Conservation (phyloP, 129 eudicot species). For the Ambrosia artemisiifolia region DNA sequence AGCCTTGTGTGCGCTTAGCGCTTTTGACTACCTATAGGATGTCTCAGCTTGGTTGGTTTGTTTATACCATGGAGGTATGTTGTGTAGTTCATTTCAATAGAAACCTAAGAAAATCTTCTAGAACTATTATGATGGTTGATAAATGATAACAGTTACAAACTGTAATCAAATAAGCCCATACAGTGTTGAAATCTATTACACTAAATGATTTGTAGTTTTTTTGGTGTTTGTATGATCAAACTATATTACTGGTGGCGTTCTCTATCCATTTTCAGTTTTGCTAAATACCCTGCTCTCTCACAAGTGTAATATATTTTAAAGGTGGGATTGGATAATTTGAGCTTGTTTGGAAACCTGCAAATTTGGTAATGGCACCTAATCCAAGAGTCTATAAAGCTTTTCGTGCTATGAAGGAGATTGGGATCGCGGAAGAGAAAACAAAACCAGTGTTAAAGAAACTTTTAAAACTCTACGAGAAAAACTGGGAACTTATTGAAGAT, state of each 20-base stretch:
- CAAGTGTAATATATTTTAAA: slow-evolving; percentile 10
- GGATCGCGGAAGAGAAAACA: slow-evolving; percentile 70
- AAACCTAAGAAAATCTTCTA: slow-evolving; percentile 3
- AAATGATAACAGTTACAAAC: not conserved
- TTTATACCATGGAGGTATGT: not conserved
- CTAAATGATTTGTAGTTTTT: not conserved
- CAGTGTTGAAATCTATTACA: not conserved
- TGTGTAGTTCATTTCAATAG: slow-evolving; percentile 6
- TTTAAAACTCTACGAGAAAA: slow-evolving; percentile 67
- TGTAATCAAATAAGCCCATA: not conserved
- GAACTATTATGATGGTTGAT: not conserved
- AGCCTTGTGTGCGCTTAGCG: no score
- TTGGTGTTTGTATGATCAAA: not conserved
- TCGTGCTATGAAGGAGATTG: slow-evolving; percentile 73
- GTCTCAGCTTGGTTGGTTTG: not conserved
- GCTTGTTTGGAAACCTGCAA: slow-evolving; percentile 17
- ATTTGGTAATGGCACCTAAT: slow-evolving; percentile 46
- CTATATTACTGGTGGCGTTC: not conserved
- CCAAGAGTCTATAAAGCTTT: slow-evolving; percentile 62
- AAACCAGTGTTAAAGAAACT: slow-evolving; percentile 80
- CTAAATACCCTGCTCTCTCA: not conserved
- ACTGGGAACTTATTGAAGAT: slow-evolving; percentile 87
- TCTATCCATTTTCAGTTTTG: not conserved
- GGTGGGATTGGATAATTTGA: slow-evolving; percentile 15
- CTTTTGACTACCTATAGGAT: not conserved